phyloP scores from a whole-genome alignment of 1,284 basidiomycete genomes.

The Ceratobasidium sp. region DNA sequence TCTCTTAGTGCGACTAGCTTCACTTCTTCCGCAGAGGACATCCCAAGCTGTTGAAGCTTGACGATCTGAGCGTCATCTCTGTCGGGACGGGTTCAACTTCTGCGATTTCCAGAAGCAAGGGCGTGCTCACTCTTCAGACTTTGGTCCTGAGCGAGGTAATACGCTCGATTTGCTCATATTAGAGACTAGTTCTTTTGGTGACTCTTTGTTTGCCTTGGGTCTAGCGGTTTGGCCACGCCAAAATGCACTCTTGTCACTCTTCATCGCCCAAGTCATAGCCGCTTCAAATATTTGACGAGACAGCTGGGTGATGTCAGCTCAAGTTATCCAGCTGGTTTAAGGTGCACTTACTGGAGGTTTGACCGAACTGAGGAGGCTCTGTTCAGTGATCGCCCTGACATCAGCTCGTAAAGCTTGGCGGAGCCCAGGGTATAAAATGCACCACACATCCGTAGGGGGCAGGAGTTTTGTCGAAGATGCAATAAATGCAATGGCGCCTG shows the following conservation, averaged over 20 bases:
- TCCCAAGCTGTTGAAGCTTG: slow-evolving; percentile 82
- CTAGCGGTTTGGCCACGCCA: slow-evolving; percentile 70
- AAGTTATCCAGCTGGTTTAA: not conserved
- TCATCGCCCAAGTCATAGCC: slow-evolving; percentile 89
- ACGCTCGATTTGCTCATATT: slow-evolving; percentile 66
- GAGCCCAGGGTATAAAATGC: slow-evolving; percentile 91
- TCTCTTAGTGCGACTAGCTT: slow-evolving; percentile 88
- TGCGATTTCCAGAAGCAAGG: not conserved
- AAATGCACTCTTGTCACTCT: slow-evolving; percentile 75
- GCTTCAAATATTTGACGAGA: slow-evolving; percentile 85
- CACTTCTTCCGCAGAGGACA: slow-evolving; percentile 79
- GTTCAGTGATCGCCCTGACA: slow-evolving; percentile 79
- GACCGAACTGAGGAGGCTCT: slow-evolving; percentile 76
- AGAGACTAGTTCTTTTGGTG: slow-evolving; percentile 73
- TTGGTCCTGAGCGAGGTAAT: slow-evolving; percentile 59
- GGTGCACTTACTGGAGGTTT: slow-evolving; percentile 74
- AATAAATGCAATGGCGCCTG: slow-evolving; percentile 88
- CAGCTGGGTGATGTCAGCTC: slow-evolving; percentile 61
- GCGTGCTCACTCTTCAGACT: slow-evolving; percentile 76
- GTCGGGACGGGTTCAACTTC: slow-evolving; percentile 46
- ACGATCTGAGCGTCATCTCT: slow-evolving; percentile 80
- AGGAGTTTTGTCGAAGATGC: slow-evolving; percentile 83
- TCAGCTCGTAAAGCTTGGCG: slow-evolving; percentile 89
- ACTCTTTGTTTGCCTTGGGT: slow-evolving; percentile 59
- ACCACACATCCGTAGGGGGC: slow-evolving; percentile 91